A percentile compares a stretch with the other conserved stretches of the same genome.
Evolutionary conservation across 257 asterid species (phyloP).

Genomic region (Scutellaria barbata): DNA sequence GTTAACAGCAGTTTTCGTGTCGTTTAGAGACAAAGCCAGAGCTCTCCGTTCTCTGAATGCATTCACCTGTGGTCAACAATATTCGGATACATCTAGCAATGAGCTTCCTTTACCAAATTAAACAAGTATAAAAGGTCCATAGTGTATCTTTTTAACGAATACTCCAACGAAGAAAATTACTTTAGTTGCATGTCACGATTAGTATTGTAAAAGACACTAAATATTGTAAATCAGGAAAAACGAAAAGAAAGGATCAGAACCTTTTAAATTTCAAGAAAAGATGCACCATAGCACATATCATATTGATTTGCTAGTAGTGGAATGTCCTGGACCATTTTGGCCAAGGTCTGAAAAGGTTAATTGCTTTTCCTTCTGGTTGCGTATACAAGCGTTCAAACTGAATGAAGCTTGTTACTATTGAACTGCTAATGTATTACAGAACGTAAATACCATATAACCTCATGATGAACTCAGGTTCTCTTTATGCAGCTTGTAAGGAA

Average conservation of each 20-base stretch:
- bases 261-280: constrained; percentile 5
- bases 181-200: background rate
- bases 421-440: background rate
- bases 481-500: background rate
- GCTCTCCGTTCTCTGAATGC: constrained; percentile 91
- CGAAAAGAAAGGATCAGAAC: background rate
- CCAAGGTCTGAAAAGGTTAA: background rate
- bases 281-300: constrained; percentile 7
- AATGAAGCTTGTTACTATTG: background rate
- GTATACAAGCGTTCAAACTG: background rate
- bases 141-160: background rate
- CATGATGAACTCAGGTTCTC: background rate
- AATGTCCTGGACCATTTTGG: background rate
- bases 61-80: constrained; percentile 58
- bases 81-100: background rate
- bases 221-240: background rate
- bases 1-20: constrained; percentile 94
- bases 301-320: background rate
- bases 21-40: constrained; percentile 87
- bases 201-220: background rate
- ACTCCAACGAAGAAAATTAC: background rate
- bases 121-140: background rate
- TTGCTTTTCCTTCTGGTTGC: background rate
- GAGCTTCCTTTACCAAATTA: constrained; percentile 6
- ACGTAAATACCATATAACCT: background rate